Conservation (phyloP, 2,329 filamentous ascomycete species). For the Colletotrichum destructivum region DNA sequence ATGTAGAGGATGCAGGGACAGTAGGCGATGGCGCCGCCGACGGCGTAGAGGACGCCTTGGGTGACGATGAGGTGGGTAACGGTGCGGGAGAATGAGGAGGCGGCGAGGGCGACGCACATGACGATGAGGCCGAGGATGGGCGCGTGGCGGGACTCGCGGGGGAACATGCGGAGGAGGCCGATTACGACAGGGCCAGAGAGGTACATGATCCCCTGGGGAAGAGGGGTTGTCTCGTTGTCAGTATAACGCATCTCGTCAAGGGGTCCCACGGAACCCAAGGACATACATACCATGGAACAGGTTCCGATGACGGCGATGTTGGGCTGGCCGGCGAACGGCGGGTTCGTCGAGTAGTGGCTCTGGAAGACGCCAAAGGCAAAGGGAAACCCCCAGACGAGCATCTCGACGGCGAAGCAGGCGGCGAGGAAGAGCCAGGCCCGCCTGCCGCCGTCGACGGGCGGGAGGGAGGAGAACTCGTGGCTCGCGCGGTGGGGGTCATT, state of each 20-base stretch:
- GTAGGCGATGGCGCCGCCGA: constrained; percentile 70
- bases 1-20: constrained; percentile 71
- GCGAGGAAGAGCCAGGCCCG: constrained; percentile 54
- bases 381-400: constrained; percentile 73
- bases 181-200: constrained; percentile 66
- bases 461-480: constrained; percentile 47
- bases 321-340: constrained; percentile 68
- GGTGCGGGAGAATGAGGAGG: constrained; percentile 67
- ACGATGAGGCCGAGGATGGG: constrained; percentile 63
- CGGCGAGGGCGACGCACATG: constrained; percentile 66
- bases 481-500: constrained; percentile 4
- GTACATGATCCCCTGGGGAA: constrained; percentile 67
- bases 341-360: constrained; percentile 74
- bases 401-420: constrained; percentile 63
- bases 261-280: no score
- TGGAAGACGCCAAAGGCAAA: constrained; percentile 81
- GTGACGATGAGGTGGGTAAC: constrained; percentile 70
- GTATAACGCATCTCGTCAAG: background rate
- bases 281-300: constrained; percentile 65
- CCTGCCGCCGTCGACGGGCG: constrained; percentile 54
- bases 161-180: constrained; percentile 60
- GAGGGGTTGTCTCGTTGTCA: constrained; percentile 9
- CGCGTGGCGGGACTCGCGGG: constrained; percentile 57
- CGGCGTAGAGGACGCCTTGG: constrained; percentile 73
- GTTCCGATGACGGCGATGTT: constrained; percentile 77